These are phyloP conservation scores for Trichoderma koningii DNA, from an alignment of 2,329 filamentous ascomycete species.

Conservation along the genomic window DNA sequence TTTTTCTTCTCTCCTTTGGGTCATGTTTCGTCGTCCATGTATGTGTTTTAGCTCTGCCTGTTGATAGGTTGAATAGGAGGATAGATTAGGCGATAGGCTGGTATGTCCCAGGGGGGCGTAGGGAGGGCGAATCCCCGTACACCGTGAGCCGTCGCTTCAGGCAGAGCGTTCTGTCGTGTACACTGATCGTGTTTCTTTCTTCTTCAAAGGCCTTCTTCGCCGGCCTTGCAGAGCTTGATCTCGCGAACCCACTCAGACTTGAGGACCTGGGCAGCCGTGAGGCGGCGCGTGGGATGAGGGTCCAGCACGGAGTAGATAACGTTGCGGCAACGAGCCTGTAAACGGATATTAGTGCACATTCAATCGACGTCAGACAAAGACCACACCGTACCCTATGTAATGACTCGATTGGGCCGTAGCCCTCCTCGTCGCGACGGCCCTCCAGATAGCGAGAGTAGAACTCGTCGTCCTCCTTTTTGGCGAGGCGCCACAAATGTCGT, in stretches of 20 bases:
- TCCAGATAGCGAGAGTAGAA: slow-evolving; percentile 95
- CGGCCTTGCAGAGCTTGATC: slow-evolving; percentile 95
- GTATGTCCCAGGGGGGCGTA: slow-evolving; percentile 8
- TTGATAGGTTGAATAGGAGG: slow-evolving; percentile 16
- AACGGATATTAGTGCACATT: not conserved
- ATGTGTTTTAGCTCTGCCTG: slow-evolving; percentile 28
- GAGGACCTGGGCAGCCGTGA: slow-evolving; percentile 93
- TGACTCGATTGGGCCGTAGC: slow-evolving; percentile 94
- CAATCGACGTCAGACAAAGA: not conserved
- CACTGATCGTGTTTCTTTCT: slow-evolving; percentile 1
- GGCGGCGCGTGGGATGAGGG: slow-evolving; percentile 86
- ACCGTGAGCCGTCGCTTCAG: not conserved
- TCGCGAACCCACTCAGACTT: slow-evolving; percentile 99
- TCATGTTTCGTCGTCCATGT: slow-evolving; percentile 26
- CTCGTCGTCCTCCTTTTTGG: slow-evolving; percentile 94
- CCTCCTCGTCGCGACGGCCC: slow-evolving; percentile 89
- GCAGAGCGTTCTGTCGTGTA: slow-evolving; percentile 24
- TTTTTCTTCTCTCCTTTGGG: slow-evolving; percentile 21
- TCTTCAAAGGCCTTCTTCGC: slow-evolving; percentile 83
- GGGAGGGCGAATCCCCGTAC: not conserved
- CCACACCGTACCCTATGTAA: slow-evolving; percentile 77
- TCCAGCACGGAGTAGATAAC: slow-evolving; percentile 99
- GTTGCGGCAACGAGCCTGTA: slow-evolving; percentile 90
- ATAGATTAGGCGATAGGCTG: slow-evolving; percentile 34
- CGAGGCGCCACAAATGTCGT: slow-evolving; percentile 93